These are phyloP conservation scores for Populus davidiana DNA, from an alignment of 345 rosid species.

Conservation along the genomic window DNA sequence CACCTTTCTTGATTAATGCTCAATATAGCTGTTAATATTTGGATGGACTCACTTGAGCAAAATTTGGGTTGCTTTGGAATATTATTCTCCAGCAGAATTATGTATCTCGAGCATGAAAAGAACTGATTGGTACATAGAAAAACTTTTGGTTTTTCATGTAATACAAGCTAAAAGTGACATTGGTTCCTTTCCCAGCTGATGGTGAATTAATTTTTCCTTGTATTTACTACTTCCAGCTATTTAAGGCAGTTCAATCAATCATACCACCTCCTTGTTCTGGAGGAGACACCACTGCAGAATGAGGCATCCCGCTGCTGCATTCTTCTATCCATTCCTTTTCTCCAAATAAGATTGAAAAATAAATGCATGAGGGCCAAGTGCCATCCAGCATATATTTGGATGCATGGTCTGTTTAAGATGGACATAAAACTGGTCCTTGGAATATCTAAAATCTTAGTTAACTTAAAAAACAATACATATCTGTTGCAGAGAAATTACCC, in stretches of 20 bases:
- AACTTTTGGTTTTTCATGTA: neutral
- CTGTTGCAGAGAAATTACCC: neutral
- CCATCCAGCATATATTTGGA: too few relatives aligned
- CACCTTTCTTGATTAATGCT: slow-evolving; percentile 25
- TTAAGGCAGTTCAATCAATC: too few relatives aligned
- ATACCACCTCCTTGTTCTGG: too few relatives aligned
- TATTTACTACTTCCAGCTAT: too few relatives aligned
- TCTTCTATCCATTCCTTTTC: neutral
- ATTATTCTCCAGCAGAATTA: neutral
- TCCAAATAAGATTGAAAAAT: neutral
- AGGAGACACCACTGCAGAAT: neutral
- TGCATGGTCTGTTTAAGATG: too few relatives aligned
- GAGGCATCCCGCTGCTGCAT: neutral
- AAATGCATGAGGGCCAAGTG: too few relatives aligned
- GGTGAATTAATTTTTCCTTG: neutral
- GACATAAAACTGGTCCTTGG: too few relatives aligned
- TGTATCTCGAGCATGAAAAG: neutral
- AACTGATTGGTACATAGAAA: neutral
- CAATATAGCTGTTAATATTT: slow-evolving; percentile 28
- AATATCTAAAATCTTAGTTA: too few relatives aligned
- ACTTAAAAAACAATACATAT: neutral
- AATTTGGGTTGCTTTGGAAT: neutral
- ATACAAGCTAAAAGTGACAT: neutral
- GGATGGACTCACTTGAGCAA: slow-evolving; percentile 26
- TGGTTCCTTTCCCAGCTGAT: neutral